Evolutionary conservation across 352 stramenopile genomes (phyloP).

Genomic region (Pythium angustatum): DNA sequence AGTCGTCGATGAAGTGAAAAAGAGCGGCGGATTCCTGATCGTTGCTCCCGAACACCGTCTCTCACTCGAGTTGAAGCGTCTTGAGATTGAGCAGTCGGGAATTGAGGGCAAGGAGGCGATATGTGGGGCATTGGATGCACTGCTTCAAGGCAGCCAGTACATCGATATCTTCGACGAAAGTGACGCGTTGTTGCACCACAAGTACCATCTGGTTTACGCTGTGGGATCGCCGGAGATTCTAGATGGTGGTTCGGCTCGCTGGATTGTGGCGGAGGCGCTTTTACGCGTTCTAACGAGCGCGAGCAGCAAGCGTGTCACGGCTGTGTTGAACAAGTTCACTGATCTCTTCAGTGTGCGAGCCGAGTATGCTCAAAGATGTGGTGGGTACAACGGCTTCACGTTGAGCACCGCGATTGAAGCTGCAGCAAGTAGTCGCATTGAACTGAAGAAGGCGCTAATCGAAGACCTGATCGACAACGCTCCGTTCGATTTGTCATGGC

Average conservation of each 20-base stretch:
- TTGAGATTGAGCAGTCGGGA: slow-evolving; percentile 37
- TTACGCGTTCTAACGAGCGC: slow-evolving; percentile 29
- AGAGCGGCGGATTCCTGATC: slow-evolving; percentile 54
- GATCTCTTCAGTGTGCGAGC: slow-evolving; percentile 36
- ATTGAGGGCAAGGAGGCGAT: slow-evolving; percentile 1
- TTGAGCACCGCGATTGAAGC: slow-evolving; percentile 29
- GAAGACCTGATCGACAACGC: slow-evolving; percentile 61
- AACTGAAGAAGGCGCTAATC: slow-evolving; percentile 48
- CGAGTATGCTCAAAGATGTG: slow-evolving; percentile 40
- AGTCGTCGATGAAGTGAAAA: slow-evolving; percentile 37
- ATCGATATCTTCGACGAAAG: slow-evolving; percentile 88
- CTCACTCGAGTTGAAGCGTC: slow-evolving; percentile 83
- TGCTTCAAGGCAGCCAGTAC: slow-evolving; percentile 52
- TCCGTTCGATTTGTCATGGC: slow-evolving; percentile 66
- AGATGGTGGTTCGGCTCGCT: slow-evolving; percentile 46
- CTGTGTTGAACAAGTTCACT: slow-evolving; percentile 37
- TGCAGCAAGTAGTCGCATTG: slow-evolving; percentile 17
- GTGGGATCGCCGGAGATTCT: slow-evolving; percentile 52
- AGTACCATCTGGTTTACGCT: slow-evolving; percentile 90
- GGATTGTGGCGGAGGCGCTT: slow-evolving; percentile 50
- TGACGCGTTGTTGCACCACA: slow-evolving; percentile 85
- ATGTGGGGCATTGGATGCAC: slow-evolving; percentile 32
- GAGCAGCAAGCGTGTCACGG: slow-evolving; percentile 17
- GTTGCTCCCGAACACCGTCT: slow-evolving; percentile 86
- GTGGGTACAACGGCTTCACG: slow-evolving; percentile 45